phyloP scores from a whole-genome alignment of 2,329 filamentous ascomycete species.

The Phialophora tarda region DNA sequence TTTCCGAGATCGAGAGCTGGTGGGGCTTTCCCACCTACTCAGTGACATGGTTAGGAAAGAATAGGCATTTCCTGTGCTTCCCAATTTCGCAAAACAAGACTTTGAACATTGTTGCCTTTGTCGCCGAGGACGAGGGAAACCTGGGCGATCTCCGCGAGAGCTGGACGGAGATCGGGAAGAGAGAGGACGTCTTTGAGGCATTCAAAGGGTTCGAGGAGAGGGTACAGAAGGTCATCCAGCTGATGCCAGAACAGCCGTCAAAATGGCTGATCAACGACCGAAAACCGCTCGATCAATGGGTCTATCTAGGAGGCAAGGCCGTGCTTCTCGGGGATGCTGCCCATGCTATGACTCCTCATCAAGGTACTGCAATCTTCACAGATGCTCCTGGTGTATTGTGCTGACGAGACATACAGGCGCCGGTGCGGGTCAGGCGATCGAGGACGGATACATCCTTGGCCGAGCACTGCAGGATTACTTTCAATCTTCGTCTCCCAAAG shows the following conservation, averaged over 20 bases:
- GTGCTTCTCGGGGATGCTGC: constrained; percentile 45
- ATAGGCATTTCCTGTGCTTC: constrained; percentile 48
- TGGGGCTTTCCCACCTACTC: constrained; percentile 41
- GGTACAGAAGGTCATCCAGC: constrained; percentile 32
- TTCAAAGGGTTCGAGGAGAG: constrained; percentile 29
- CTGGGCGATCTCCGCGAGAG: constrained; percentile 45
- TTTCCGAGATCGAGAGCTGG: constrained; percentile 27
- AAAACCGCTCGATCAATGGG: constrained; percentile 33
- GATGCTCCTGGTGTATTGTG: neutral
- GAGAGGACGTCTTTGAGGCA: constrained; percentile 37
- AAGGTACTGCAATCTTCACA: constrained; percentile 20
- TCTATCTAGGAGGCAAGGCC: constrained; percentile 34
- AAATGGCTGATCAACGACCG: constrained; percentile 36
- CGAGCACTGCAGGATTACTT: constrained; percentile 28
- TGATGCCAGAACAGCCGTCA: constrained; percentile 26
- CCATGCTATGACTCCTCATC: constrained; percentile 46
- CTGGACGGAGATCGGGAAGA: constrained; percentile 44
- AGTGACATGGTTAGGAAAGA: constrained; percentile 45
- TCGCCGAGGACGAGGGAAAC: constrained; percentile 44
- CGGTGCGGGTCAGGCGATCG: constrained; percentile 68
- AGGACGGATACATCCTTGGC: constrained; percentile 58
- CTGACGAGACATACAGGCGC: constrained; percentile 55
- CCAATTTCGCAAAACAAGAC: constrained; percentile 46
- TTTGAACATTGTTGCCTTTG: constrained; percentile 49
- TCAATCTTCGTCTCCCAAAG: constrained; percentile 35